Conservation (phyloP, 176 grass and related monocot species). For the Rhipidocladum racemiflorum region DNA sequence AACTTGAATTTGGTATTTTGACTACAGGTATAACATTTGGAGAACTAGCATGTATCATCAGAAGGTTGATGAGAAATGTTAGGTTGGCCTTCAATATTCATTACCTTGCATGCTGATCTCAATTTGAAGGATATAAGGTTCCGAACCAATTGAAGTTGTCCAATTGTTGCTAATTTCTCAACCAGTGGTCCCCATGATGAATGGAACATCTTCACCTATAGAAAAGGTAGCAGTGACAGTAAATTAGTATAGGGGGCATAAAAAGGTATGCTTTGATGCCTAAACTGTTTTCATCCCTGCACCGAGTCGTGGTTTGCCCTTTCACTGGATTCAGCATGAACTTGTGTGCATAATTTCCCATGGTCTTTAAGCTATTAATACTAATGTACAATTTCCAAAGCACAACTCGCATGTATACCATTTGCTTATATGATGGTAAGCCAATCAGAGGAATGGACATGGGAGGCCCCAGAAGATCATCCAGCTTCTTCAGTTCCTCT, state of each 20-base stretch:
- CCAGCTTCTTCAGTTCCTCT: slow-evolving; percentile 54
- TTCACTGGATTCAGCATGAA: not conserved
- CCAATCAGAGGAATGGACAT: slow-evolving; percentile 60
- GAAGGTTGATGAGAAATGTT: not conserved
- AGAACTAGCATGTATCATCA: not conserved
- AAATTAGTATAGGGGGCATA: not conserved
- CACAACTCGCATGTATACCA: slow-evolving; percentile 43
- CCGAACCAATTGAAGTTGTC: slow-evolving; percentile 68
- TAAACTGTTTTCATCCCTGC: not conserved
- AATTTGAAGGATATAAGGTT: slow-evolving; percentile 58
- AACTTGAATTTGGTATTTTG: not conserved
- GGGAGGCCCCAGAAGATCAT: slow-evolving; percentile 61
- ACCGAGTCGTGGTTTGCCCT: not conserved
- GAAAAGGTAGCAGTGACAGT: slow-evolving; percentile 14
- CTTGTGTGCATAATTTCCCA: not conserved
- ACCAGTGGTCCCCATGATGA: slow-evolving; percentile 50
- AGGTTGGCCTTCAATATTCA: slow-evolving; percentile 6
- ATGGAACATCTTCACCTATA: slow-evolving; percentile 49
- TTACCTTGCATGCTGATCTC: slow-evolving; percentile 62
- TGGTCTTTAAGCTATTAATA: not conserved
- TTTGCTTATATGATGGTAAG: slow-evolving; percentile 57
- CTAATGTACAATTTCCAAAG: not conserved
- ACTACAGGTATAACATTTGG: not conserved
- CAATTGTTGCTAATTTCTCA: slow-evolving; percentile 63
- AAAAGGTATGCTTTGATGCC: not conserved